Base-by-base conservation (phyloP, 495 filamentous ascomycete genomes). In the Tirmania nivea region DNA sequence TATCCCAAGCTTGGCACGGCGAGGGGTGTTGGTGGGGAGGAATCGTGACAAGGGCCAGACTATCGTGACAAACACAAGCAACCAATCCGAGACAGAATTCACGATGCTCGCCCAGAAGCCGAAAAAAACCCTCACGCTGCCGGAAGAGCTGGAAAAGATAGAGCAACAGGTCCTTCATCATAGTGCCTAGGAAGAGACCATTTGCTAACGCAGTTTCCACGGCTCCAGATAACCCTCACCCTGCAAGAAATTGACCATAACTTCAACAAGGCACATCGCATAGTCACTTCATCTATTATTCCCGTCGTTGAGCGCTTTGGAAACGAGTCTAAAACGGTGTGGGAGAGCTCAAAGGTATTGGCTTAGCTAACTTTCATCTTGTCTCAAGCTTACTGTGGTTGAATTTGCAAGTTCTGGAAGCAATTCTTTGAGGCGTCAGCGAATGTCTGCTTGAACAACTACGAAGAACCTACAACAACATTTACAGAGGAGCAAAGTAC, bases 391-490 rank as follows among this genome's bases (percentile, higher is more conserved):
- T 31, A 31, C n/a, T n/a, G n/a, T 31, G 7, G 25, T 31, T 31
- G 25, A 31, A 25, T 5, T 31, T 31, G 25, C 25, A 60, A 92
- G 84, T 96, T 95, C 69, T 97, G 90, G 90, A 96, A 95, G 68
- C 85, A 94, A 71, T 96, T 97, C 76, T 97, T 97, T 69, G 90
- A 97, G 69, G 85, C 89, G 53, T 90, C 83, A 48, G 90, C 90
- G 65, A 97, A 97, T 60, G 89, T 96, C 21, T 90, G 86, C 2
- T 76, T 97, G n/a, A 92, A 14, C 5, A 45, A 45, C 12, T 45
- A 45, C 39, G 39, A 45, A 19, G 39, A 45, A 19, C 14, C 12
- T 4, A 14, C 39, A 19, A 6, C 39, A 19, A 19, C 14, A 19
- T 45, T 14, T 19, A 45, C 39, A 14, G 39, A 45, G 4, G 39